Evolutionary conservation across 2,329 filamentous ascomycete species (phyloP).

Genomic region (Nothopassalora personata): DNA sequence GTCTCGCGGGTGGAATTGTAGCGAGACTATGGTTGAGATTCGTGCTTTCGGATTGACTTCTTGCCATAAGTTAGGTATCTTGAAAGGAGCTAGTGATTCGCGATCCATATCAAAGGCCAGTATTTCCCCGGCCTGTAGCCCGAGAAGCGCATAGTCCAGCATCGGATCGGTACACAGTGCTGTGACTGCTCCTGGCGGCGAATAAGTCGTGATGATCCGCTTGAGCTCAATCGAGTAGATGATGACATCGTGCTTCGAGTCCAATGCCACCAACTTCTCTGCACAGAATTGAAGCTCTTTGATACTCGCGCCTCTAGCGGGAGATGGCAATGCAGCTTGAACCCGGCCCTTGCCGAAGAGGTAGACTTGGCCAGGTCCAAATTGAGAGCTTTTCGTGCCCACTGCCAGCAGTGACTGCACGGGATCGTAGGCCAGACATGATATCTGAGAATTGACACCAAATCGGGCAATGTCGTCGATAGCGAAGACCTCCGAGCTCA

Average conservation of each 20-base stretch:
- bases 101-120: slow-evolving; percentile 91
- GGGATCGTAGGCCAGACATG: slow-evolving; percentile 84
- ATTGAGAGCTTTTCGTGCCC: slow-evolving; percentile 81
- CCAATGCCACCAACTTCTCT: slow-evolving; percentile 77
- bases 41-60: slow-evolving; percentile 64
- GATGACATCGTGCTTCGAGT: slow-evolving; percentile 77
- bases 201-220: slow-evolving; percentile 61
- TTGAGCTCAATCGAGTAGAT: slow-evolving; percentile 76
- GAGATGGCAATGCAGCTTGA: slow-evolving; percentile 65
- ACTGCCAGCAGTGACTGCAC: slow-evolving; percentile 89
- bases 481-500: slow-evolving; percentile 70
- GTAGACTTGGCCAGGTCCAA: slow-evolving; percentile 81
- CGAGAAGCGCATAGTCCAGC: slow-evolving; percentile 88
- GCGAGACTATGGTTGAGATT: slow-evolving; percentile 62
- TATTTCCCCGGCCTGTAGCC: slow-evolving; percentile 62
- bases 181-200: slow-evolving; percentile 70
- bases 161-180: slow-evolving; percentile 77
- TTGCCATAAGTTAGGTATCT: slow-evolving; percentile 81
- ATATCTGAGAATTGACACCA: slow-evolving; percentile 63
- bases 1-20: slow-evolving; percentile 85
- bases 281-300: slow-evolving; percentile 76
- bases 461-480: slow-evolving; percentile 77
- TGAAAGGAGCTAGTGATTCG: slow-evolving; percentile 68
- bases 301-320: slow-evolving; percentile 64
- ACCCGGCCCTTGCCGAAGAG: slow-evolving; percentile 80